A percentile compares a stretch with the other conserved stretches of the same genome.
phyloP scores from a whole-genome alignment of 139 green algal species.

The Auxenochlorella pyrenoidosa region DNA sequence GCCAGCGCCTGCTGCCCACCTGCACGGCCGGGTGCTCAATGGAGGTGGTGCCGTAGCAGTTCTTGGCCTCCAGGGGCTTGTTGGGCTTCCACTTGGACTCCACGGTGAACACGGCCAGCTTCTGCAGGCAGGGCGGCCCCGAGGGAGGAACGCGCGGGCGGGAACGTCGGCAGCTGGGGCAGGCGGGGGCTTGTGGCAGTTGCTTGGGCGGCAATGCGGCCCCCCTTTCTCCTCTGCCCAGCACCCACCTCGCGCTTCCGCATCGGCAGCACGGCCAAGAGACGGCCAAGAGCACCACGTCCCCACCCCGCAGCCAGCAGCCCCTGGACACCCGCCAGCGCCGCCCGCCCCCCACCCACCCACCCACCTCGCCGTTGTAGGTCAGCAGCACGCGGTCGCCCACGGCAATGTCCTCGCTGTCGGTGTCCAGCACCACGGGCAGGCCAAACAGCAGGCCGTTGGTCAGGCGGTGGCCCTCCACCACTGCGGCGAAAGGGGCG shows the following conservation, averaged over 20 bases:
- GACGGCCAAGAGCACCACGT: too few species aligned
- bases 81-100: conserved; percentile 87
- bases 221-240: too few species aligned
- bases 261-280: too few species aligned
- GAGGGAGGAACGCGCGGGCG: too few species aligned
- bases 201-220: too few species aligned
- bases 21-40: conserved; percentile 95
- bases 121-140: conserved; percentile 46
- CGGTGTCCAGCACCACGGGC: conserved; percentile 92
- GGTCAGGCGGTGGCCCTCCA: conserved; percentile 79
- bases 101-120: conserved; percentile 86
- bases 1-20: neutral
- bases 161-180: too few species aligned
- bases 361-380: conserved; percentile 68
- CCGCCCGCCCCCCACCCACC: too few species aligned
- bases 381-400: conserved; percentile 87
- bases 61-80: conserved; percentile 73
- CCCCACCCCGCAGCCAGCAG: too few species aligned
- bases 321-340: too few species aligned
- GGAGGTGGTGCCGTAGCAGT: conserved; percentile 89
- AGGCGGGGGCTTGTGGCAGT: too few species aligned
- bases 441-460: conserved; percentile 85
- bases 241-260: too few species aligned
- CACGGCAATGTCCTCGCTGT: conserved; percentile 69
- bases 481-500: conserved; percentile 42